These are phyloP conservation scores for Ogataea pilisensis DNA, from an alignment of 805 yeast genomes.

Conservation along the genomic window DNA sequence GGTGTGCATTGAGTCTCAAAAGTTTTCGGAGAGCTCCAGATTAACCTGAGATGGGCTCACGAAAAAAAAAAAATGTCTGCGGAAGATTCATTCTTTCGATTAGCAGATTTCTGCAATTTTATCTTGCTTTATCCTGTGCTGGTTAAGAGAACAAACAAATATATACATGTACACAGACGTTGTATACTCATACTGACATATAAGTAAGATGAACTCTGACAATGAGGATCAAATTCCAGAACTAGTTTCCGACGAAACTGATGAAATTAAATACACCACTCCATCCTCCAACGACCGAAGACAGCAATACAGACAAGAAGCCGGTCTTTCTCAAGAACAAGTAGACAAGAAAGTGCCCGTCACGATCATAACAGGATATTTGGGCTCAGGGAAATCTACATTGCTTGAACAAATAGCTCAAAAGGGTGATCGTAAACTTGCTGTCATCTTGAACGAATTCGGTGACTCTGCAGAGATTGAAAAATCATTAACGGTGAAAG, in stretches of 20 bases:
- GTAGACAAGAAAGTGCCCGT: conserved; percentile 64
- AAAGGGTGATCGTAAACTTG: conserved; percentile 68
- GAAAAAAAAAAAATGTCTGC: no score
- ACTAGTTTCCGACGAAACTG: conserved; percentile 21
- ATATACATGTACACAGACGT: no score
- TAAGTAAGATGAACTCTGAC: conserved; percentile 6
- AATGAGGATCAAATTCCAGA: conserved; percentile 26
- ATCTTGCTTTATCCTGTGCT: no score
- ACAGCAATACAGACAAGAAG: conserved; percentile 11
- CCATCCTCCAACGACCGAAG: background rate
- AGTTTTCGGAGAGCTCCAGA: no score
- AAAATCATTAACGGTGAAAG: conserved; percentile 69
- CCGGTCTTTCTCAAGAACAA: conserved; percentile 16
- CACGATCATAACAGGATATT: conserved; percentile 89
- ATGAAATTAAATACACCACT: conserved; percentile 24
- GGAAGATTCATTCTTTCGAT: no score
- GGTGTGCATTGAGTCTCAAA: no score
- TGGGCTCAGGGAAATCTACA: conserved; percentile 94
- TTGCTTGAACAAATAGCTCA: conserved; percentile 69
- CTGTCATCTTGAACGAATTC: conserved; percentile 88
- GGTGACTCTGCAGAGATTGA: conserved; percentile 91
- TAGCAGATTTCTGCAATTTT: no score
- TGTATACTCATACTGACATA: no score
- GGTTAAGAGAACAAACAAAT: no score
- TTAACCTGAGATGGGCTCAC: no score